Percentiles rank a stretch among this genome's conserved stretches.
Evolutionary conservation across 1,284 basidiomycete species (phyloP).

Genomic region (Irpex lacteus): DNA sequence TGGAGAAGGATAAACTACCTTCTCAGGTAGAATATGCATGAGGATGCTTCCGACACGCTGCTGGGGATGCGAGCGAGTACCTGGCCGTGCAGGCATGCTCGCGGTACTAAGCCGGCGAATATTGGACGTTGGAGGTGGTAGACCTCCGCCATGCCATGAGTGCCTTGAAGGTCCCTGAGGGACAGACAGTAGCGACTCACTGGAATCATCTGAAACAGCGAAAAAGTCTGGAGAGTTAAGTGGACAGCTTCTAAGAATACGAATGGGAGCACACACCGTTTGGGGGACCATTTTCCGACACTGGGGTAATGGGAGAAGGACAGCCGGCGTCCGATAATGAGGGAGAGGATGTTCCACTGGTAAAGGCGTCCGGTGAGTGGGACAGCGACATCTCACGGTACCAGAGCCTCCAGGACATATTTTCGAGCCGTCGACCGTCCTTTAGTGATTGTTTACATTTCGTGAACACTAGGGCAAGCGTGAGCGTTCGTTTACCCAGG

Average conservation of each 20-base stretch:
- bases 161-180: slow-evolving; percentile 18
- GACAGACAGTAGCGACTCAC: slow-evolving; percentile 12
- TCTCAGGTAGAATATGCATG: slow-evolving; percentile 50
- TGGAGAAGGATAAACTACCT: slow-evolving; percentile 24
- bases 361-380: slow-evolving; percentile 31
- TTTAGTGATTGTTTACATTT: slow-evolving; percentile 78
- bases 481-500: slow-evolving; percentile 7
- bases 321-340: slow-evolving; percentile 23
- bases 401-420: slow-evolving; percentile 86
- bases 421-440: slow-evolving; percentile 78
- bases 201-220: slow-evolving; percentile 7
- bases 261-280: slow-evolving; percentile 4
- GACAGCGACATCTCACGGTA: slow-evolving; percentile 56
- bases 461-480: slow-evolving; percentile 62
- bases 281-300: slow-evolving; percentile 29
- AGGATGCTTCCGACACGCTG: slow-evolving; percentile 50
- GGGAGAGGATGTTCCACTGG: slow-evolving; percentile 26
- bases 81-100: slow-evolving; percentile 27
- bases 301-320: slow-evolving; percentile 31
- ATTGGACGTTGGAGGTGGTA: slow-evolving; percentile 14
- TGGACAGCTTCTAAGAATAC: slow-evolving; percentile 7
- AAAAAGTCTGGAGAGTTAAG: slow-evolving; percentile 6
- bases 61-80: slow-evolving; percentile 27
- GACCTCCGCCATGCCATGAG: slow-evolving; percentile 27
- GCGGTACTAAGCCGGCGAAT: slow-evolving; percentile 25